A percentile compares a stretch with the other conserved stretches of the same genome.
These are phyloP conservation scores for Quercus phellos DNA, from an alignment of 331 rosid species.

Conservation along the genomic window DNA sequence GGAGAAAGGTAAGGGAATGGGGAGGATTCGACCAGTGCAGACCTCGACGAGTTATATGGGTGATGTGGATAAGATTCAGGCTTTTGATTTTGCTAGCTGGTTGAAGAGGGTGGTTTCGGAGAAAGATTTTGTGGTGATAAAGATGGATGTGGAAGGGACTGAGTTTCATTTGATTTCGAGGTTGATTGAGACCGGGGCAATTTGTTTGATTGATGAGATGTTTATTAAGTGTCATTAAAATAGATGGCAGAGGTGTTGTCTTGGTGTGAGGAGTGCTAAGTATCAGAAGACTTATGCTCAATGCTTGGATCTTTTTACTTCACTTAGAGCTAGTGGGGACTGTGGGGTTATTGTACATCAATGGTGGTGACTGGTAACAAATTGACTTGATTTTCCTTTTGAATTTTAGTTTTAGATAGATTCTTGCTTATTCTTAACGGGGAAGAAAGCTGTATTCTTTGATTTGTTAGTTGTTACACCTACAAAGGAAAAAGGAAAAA, in stretches of 20 bases:
- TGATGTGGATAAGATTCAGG: conserved; percentile 44
- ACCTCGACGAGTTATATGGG: conserved; percentile 39
- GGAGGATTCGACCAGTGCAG: conserved; percentile 49
- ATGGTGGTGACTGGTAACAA: conserved; percentile 45
- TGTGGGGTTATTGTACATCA: conserved; percentile 77
- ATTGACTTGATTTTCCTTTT: not conserved
- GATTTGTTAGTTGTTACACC: not conserved
- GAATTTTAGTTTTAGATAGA: not conserved
- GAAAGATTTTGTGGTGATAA: conserved; percentile 59
- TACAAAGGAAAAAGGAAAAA: not conserved
- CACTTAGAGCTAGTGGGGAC: conserved; percentile 48
- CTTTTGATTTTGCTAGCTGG: conserved; percentile 61
- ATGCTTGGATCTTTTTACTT: conserved; percentile 46
- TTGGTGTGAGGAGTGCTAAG: conserved; percentile 51
- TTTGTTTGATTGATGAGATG: conserved; percentile 64
- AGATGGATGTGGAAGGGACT: conserved; percentile 69
- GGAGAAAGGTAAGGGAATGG: conserved; percentile 43
- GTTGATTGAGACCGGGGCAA: conserved; percentile 55
- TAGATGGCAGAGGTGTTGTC: conserved; percentile 54
- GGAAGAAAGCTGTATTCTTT: not conserved
- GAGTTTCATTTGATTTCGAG: conserved; percentile 62
- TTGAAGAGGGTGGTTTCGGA: conserved; percentile 27
- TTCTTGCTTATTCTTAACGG: not conserved
- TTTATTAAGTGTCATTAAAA: conserved; percentile 69
- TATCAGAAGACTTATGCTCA: conserved; percentile 42